phyloP scores from a whole-genome alignment of 225 moss, liverwort and hornwort genomes.

The Asterella californica region DNA sequence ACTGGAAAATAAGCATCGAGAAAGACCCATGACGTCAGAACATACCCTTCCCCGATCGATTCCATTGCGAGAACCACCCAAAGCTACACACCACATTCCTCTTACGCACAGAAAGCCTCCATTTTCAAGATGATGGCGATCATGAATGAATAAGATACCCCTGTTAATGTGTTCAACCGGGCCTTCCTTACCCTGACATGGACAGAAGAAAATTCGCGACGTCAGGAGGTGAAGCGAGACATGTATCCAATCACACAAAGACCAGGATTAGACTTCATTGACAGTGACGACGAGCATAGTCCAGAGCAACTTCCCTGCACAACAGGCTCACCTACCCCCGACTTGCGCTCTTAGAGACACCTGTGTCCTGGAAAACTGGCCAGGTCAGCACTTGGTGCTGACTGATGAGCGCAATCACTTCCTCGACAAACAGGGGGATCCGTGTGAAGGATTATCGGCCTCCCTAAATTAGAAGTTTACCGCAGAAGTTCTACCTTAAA shows the following conservation, averaged over 20 bases:
- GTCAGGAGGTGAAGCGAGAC: neutral
- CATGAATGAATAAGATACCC: conserved; percentile 84
- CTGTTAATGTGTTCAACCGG: conserved; percentile 91
- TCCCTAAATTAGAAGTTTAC: too few species aligned
- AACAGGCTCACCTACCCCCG: neutral
- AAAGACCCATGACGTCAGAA: neutral
- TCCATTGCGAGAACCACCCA: conserved; percentile 80
- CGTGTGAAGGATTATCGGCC: too few species aligned
- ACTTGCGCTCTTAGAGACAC: too few species aligned
- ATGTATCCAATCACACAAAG: neutral
- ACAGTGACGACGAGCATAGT: neutral
- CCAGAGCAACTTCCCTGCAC: neutral
- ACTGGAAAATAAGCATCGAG: neutral
- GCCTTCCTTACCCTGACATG: conserved; percentile 88
- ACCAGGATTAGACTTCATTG: neutral
- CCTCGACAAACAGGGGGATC: neutral
- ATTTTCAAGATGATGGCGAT: conserved; percentile 97
- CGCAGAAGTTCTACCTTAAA: conserved; percentile 82
- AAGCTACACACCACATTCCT: conserved; percentile 72
- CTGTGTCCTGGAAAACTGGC: too few species aligned
- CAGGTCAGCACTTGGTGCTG: neutral
- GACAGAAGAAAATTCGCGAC: neutral
- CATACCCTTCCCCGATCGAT: conserved; percentile 64
- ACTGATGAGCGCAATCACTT: too few species aligned
- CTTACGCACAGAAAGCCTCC: conserved; percentile 86